Evolutionary conservation across 768 basidiomycete genomes (phyloP), one percentile per base, ranked within the genome.

Genomic region (Boletus speciosus): DNA sequence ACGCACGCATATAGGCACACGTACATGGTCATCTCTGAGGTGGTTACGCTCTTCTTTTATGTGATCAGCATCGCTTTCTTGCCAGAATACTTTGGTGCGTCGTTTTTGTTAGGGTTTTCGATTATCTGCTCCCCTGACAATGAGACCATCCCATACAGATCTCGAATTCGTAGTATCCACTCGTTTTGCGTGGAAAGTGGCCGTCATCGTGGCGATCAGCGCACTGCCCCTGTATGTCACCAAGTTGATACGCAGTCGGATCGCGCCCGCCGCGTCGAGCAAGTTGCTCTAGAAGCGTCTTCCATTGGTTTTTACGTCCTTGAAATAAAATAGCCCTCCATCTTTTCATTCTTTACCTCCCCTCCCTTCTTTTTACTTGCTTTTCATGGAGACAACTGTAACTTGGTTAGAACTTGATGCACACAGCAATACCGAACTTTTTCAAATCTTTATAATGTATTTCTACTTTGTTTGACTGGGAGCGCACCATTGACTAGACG

Each of bases 21-120:
- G 5, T 97, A 97, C 72, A 98, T 98, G 96, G 81, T 95, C 49
- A 76, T 96, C 38, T 88, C 92, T 2, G 93, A 97, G 68, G 75
- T 98, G 35, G 88, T 86, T 34, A 98, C 97, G 0, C 78, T 96
- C 27, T 75, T 87, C 58, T 78, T 99, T 55, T 99, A 99, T 66
- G 83, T 90, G 44, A 76, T 90, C 43, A 95, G 92, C 66, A 97
- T 99, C 58, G 84, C 86, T 0, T 94, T 99, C 72, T 73, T 99
- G 39, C 96, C 95, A 0, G 93, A 93, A 71, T 99, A 96, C 73
- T 99, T 99, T 68, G 96, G 96, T 98, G 52, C 58, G 88, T 38
- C 27, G 7, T 14, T 31, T 11, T 47, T 29, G 5, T 9, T 5
- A 16, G 7, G 7, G 16, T 29, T 16, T 31, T 29, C 16, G 40